phyloP scores from a whole-genome alignment of 2,329 filamentous ascomycete genomes.

The Balansia obtecta region DNA sequence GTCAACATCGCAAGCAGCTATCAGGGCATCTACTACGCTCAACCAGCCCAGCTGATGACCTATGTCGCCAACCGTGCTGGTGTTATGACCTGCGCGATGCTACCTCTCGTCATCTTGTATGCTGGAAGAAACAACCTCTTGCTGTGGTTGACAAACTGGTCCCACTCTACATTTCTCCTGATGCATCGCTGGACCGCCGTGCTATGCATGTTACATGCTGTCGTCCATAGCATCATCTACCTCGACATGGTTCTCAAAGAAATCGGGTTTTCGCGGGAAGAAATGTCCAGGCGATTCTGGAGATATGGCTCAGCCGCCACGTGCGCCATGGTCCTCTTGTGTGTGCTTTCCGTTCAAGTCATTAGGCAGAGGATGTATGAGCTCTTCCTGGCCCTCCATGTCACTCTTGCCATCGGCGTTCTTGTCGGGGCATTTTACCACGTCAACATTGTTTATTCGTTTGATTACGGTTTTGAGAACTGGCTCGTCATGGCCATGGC shows the following conservation, averaged over 20 bases:
- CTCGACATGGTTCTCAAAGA: constrained; percentile 13
- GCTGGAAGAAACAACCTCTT: constrained; percentile 31
- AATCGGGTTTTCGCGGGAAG: not conserved
- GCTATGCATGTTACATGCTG: constrained; percentile 27
- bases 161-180: constrained; percentile 31
- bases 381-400: constrained; percentile 30
- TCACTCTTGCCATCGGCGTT: constrained; percentile 25
- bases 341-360: constrained; percentile 20
- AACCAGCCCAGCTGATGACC: constrained; percentile 16
- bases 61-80: constrained; percentile 26
- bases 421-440: constrained; percentile 31
- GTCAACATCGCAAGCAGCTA: constrained; percentile 22
- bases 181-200: constrained; percentile 34
- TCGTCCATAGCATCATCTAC: constrained; percentile 27
- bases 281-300: constrained; percentile 16
- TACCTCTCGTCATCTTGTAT: constrained; percentile 28
- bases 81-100: constrained; percentile 23
- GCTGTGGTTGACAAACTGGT: constrained; percentile 32
- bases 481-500: constrained; percentile 15
- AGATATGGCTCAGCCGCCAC: constrained; percentile 29
- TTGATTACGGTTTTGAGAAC: constrained; percentile 30
- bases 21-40: constrained; percentile 13
- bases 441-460: constrained; percentile 20
- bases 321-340: constrained; percentile 15
- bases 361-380: constrained; percentile 26